Percentiles rank a stretch among this genome's conserved stretches.
These are phyloP conservation scores for Eucalyptus marginata DNA, from an alignment of 345 rosid genomes.

Conservation along the genomic window DNA sequence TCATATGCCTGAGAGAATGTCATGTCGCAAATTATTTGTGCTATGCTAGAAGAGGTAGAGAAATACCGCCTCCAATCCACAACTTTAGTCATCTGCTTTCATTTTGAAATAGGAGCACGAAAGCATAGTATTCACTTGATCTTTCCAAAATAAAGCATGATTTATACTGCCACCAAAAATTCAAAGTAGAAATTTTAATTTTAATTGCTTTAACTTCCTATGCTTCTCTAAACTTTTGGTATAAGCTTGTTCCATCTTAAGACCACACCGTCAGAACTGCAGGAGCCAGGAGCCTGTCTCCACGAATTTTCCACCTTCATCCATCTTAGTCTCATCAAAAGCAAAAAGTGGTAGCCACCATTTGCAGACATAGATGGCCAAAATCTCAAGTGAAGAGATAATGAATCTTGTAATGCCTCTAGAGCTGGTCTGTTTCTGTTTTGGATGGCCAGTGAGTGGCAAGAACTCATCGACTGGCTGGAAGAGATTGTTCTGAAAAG, in stretches of 20 bases:
- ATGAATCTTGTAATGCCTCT: background rate
- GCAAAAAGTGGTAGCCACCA: background rate
- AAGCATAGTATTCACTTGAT: background rate
- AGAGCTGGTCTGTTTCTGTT: background rate
- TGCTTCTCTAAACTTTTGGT: background rate
- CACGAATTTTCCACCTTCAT: background rate
- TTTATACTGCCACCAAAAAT: background rate
- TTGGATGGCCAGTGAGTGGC: background rate
- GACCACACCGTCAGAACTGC: background rate
- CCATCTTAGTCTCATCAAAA: background rate
- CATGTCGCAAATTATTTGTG: background rate
- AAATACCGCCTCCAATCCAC: background rate
- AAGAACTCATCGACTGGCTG: background rate
- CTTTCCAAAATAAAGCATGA: background rate
- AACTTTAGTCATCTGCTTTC: background rate
- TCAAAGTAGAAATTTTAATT: background rate
- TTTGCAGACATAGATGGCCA: background rate
- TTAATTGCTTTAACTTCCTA: background rate
- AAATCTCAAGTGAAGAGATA: background rate
- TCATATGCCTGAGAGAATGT: background rate
- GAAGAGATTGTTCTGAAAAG: background rate
- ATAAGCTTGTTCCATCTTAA: background rate
- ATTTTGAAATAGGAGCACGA: background rate
- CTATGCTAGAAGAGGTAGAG: background rate
- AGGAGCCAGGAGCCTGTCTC: background rate